Evolutionary conservation across 1,139 yeast genomes (phyloP), one percentile per base, ranked within the genome.

Genomic region (Arxiozyma telluris): DNA sequence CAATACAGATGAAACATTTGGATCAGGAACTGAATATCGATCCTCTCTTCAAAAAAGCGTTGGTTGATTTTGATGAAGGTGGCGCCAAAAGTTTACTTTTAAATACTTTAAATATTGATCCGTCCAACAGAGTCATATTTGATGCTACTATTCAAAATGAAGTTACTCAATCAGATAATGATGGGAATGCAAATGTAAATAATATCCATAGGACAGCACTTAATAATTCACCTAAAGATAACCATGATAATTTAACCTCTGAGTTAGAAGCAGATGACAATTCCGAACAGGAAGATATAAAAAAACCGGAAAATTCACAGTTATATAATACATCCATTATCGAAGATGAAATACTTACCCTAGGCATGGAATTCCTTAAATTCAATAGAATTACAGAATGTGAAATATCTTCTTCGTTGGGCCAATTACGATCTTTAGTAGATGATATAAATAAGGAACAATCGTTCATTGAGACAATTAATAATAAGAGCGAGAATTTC

Each of bases 31-130:
- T 87, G 34, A 79, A 84, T 9, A 85, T 89, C 51, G 97, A 91
- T 69, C 97, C 97, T 0, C 74, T 91, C 51, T 89, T 91, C 70
- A 85, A 88, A 58, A 89, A 89, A 64, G 91, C 95, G 51, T 76
- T 91, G 50, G 88, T 96, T 0, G 96, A 90, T 57, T 91, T 90
- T 64, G 97, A 91, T 68, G 96, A 91, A 71, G 96, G 97, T 42
- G 97, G 98, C 6, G 91, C 97, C 11, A 88, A 85, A 63, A 87
- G 96, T 53, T 73, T 91, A 54, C 72, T 91, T 51, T 71, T 89
- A 62, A 90, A 89, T 61, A 82, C 91, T 1, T 75, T 91, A 54
- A 61, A 68, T 53, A 61, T 69, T 38, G 74, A 72, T 54, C 54
- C 57, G 2, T 56, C 65, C 4, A 64, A 65, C 3, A 66, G 75